A percentile compares a stretch with the other conserved stretches of the same genome.
Conservation (phyloP, 2,329 filamentous ascomycete genomes). For the Colletotrichum musicola region DNA sequence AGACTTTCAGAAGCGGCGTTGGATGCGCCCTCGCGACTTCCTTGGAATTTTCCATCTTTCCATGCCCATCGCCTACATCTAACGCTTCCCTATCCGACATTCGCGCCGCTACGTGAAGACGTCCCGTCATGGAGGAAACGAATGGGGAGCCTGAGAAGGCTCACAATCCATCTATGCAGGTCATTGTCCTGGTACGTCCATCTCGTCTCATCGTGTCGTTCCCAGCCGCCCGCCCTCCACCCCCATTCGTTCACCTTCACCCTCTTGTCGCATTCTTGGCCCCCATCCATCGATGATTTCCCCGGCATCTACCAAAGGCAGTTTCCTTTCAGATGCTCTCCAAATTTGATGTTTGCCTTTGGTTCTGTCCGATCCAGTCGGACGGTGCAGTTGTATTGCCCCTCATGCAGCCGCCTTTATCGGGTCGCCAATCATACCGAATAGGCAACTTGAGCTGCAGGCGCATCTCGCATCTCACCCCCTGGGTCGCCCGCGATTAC, state of each 20-base stretch:
- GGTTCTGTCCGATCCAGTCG: neutral
- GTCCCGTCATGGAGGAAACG: conserved; percentile 27
- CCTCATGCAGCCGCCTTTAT: conserved; percentile 32
- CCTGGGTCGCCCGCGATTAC: conserved; percentile 21
- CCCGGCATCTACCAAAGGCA: neutral
- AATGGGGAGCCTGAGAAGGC: conserved; percentile 30
- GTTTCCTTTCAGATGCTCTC: neutral
- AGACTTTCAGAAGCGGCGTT: conserved; percentile 20
- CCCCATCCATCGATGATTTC: neutral
- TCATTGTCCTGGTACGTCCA: conserved; percentile 79
- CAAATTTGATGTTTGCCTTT: too few species aligned
- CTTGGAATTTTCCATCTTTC: conserved; percentile 1
- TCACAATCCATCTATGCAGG: conserved; percentile 70
- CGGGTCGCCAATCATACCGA: conserved; percentile 20
- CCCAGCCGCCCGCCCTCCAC: neutral
- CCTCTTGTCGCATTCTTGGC: neutral
- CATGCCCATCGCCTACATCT: neutral
- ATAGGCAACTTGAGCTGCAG: conserved; percentile 27
- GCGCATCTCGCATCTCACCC: conserved; percentile 3
- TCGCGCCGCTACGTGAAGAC: conserved; percentile 1
- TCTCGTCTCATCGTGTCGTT: conserved; percentile 23
- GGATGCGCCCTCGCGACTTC: conserved; percentile 15
- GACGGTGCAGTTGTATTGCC: conserved; percentile 12
- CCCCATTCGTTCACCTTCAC: neutral
- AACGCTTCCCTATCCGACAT: neutral